These are phyloP conservation scores for Fusarium sp. DNA, from an alignment of 2,329 filamentous ascomycete genomes.

Conservation along the genomic window DNA sequence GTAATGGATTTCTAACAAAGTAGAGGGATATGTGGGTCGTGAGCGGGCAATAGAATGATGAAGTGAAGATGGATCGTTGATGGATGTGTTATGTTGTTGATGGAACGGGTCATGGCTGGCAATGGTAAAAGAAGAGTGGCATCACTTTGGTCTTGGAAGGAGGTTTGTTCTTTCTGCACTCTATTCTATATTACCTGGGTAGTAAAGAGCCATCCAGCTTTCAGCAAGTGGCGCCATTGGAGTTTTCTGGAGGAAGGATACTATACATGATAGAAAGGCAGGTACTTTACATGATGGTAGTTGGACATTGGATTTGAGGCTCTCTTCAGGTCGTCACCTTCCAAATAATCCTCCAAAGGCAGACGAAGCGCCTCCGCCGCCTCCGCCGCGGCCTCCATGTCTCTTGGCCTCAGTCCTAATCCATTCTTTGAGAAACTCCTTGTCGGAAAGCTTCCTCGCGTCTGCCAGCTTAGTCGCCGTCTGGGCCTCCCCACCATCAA, in stretches of 20 bases:
- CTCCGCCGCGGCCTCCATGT: conserved; percentile 59
- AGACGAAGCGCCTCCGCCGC: conserved; percentile 50
- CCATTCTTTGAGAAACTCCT: conserved; percentile 65
- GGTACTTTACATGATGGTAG: not conserved
- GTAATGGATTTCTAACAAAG: not conserved
- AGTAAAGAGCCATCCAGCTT: not conserved
- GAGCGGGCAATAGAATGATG: not conserved
- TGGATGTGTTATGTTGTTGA: not conserved
- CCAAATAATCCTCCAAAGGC: conserved; percentile 58
- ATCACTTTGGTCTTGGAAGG: not conserved
- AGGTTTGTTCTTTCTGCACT: not conserved
- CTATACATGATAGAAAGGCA: not conserved
- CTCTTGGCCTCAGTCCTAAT: conserved; percentile 63
- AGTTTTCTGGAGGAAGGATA: not conserved
- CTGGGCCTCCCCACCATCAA: conserved; percentile 67
- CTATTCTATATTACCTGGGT: not conserved
- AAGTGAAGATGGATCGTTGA: not conserved
- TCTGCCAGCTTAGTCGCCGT: conserved; percentile 62
- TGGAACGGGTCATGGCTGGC: not conserved
- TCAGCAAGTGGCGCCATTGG: not conserved
- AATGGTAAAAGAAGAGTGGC: not conserved
- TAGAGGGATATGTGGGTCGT: not conserved
- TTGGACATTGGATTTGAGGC: not conserved
- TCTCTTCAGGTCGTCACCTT: conserved; percentile 34
- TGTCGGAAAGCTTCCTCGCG: conserved; percentile 61